Evolutionary conservation across 2,329 filamentous ascomycete genomes (phyloP).

Genomic region (Huntiella moniliformis): DNA sequence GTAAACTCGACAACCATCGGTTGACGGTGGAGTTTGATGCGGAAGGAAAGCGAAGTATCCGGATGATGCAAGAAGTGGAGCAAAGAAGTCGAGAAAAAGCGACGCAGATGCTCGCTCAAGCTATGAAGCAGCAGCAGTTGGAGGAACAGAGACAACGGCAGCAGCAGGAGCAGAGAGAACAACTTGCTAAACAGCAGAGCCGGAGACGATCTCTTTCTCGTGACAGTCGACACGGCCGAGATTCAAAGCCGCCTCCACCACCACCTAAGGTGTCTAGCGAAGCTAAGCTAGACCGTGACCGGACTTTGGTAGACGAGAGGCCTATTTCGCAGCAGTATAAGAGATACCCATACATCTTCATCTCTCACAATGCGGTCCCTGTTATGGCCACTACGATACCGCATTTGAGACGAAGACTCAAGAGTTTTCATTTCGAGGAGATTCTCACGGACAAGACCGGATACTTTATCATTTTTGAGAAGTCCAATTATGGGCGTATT

Average conservation of each 20-base stretch:
- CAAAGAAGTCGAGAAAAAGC: slow-evolving; percentile 44
- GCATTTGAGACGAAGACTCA: slow-evolving; percentile 78
- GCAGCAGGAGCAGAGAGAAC: no score
- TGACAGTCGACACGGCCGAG: slow-evolving; percentile 13
- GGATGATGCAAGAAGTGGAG: slow-evolving; percentile 57
- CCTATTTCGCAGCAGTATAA: slow-evolving; percentile 52
- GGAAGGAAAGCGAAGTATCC: slow-evolving; percentile 65
- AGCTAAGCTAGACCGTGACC: slow-evolving; percentile 46
- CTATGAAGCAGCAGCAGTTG: slow-evolving; percentile 7
- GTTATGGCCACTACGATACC: slow-evolving; percentile 69
- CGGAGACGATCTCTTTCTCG: slow-evolving; percentile 6
- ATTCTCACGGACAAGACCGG: slow-evolving; percentile 70
- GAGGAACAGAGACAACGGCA: no score
- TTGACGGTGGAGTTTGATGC: slow-evolving; percentile 79
- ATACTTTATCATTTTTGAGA: slow-evolving; percentile 82
- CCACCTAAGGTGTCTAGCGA: slow-evolving; percentile 37
- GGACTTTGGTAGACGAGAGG: slow-evolving; percentile 40
- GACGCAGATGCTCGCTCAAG: slow-evolving; percentile 11
- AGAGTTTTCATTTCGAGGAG: slow-evolving; percentile 62
- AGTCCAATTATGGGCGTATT: slow-evolving; percentile 54
- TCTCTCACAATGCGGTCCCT: slow-evolving; percentile 71
- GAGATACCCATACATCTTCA: slow-evolving; percentile 74
- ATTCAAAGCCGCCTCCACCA: slow-evolving; percentile 38
- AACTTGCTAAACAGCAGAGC: no score
- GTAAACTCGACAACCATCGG: slow-evolving; percentile 57